Conservation (phyloP, 2,329 filamentous ascomycete species). For the Penicillium sp. region DNA sequence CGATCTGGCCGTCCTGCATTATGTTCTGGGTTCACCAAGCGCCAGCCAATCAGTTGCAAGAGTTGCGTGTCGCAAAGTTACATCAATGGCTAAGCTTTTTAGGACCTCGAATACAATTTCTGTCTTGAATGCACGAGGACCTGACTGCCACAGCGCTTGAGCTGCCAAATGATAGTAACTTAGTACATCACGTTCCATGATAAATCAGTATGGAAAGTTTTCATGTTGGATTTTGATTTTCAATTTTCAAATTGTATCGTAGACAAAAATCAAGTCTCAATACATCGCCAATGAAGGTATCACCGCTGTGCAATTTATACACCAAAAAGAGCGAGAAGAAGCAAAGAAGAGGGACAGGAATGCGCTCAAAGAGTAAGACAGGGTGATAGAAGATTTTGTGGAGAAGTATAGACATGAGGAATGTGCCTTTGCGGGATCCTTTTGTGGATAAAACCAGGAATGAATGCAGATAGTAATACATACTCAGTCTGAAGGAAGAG, state of each 20-base stretch:
- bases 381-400: not conserved
- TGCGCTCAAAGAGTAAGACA: not conserved
- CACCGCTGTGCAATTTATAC: constrained; percentile 14
- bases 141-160: not conserved
- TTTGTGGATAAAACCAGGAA: not conserved
- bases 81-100: constrained; percentile 6
- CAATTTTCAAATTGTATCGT: not conserved
- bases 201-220: not conserved
- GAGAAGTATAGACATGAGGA: constrained; percentile 1
- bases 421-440: not conserved
- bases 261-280: constrained; percentile 1
- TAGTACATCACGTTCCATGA: not conserved
- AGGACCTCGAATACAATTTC: not conserved
- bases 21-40: not conserved
- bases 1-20: not conserved
- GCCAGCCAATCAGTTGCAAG: constrained; percentile 1
- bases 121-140: not conserved
- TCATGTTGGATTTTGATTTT: not conserved
- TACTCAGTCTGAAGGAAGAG: constrained; percentile 11
- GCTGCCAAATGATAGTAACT: not conserved
- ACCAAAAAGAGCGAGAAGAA: not conserved
- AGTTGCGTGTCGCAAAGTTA: not conserved
- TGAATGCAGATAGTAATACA: constrained; percentile 15
- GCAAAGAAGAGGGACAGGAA: not conserved
- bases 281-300: constrained; percentile 21